A percentile compares a stretch with the other conserved stretches of the same genome.
Evolutionary conservation across 495 filamentous ascomycete genomes (phyloP).

Genomic region (Hypoxylon lienhwacheense): DNA sequence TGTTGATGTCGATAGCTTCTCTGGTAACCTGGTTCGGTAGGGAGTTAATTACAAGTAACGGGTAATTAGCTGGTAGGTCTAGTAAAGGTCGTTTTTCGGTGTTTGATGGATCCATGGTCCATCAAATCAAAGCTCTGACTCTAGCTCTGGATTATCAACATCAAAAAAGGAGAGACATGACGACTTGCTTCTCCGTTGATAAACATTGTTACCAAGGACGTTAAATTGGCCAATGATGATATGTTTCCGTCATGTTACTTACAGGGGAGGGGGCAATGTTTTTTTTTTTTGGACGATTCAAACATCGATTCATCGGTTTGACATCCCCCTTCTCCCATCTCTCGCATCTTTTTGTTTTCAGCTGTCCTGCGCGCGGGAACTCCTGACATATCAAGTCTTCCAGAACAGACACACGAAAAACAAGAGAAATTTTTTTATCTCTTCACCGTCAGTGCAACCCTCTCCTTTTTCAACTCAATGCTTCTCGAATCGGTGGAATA

Average conservation of each 20-base stretch:
- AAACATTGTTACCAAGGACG: slow-evolving; percentile 4
- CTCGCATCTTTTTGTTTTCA: too few relatives aligned
- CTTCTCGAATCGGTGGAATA: slow-evolving; percentile 13
- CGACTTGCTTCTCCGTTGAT: background rate
- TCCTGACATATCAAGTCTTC: too few relatives aligned
- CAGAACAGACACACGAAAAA: too few relatives aligned
- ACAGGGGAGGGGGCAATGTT: too few relatives aligned
- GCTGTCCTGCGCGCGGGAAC: too few relatives aligned
- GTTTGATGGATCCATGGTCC: background rate
- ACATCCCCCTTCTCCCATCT: slow-evolving; percentile 4
- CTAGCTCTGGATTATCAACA: slow-evolving; percentile 6
- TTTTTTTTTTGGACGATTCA: too few relatives aligned
- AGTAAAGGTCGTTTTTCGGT: too few relatives aligned
- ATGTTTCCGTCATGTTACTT: slow-evolving; percentile 13
- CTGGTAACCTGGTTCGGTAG: background rate
- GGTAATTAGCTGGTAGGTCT: too few relatives aligned
- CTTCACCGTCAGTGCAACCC: slow-evolving; percentile 16
- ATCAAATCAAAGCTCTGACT: slow-evolving; percentile 8
- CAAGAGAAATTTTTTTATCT: too few relatives aligned
- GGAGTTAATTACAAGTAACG: too few relatives aligned
- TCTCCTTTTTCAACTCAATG: slow-evolving; percentile 6
- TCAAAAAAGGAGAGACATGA: slow-evolving; percentile 6
- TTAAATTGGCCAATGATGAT: slow-evolving; percentile 11
- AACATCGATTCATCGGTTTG: too few relatives aligned
- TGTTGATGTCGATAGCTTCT: background rate